Percentiles rank a stretch among this genome's conserved stretches.
Conservation (phyloP, 2,329 filamentous ascomycete genomes). For the Penicillium glabrum region DNA sequence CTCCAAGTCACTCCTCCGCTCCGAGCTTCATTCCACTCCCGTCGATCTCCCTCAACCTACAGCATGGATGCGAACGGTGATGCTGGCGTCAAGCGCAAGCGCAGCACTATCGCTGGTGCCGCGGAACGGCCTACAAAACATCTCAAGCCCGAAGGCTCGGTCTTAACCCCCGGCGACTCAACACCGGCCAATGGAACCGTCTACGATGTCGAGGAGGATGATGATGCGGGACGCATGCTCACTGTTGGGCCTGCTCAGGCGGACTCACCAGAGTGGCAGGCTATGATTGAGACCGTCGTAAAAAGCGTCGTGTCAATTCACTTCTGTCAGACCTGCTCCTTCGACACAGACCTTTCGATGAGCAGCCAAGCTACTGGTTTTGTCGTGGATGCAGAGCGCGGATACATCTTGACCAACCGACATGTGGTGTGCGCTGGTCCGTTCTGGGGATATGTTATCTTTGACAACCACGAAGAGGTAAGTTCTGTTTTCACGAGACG, state of each 20-base stretch:
- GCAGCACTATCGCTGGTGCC: constrained; percentile 50
- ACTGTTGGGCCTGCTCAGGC: constrained; percentile 50
- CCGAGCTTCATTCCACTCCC: constrained; percentile 8
- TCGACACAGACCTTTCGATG: constrained; percentile 93
- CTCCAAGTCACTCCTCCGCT: constrained; percentile 14
- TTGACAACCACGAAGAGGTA: constrained; percentile 92
- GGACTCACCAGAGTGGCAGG: constrained; percentile 88
- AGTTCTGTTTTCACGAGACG: constrained; percentile 13
- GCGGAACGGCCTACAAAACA: constrained; percentile 57
- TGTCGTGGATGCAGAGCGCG: constrained; percentile 90
- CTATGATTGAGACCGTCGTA: constrained; percentile 90
- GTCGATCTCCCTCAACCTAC: constrained; percentile 7
- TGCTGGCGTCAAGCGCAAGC: constrained; percentile 55
- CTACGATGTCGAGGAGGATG: constrained; percentile 46
- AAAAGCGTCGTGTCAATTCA: constrained; percentile 97
- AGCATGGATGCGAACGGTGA: constrained; percentile 53
- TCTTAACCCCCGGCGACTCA: constrained; percentile 41
- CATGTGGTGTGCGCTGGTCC: constrained; percentile 95
- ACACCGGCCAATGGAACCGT: constrained; percentile 46
- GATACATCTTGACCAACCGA: constrained; percentile 83
- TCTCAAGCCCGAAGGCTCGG: constrained; percentile 49
- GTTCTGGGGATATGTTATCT: constrained; percentile 97
- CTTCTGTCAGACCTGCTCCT: constrained; percentile 96
- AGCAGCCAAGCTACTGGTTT: constrained; percentile 97
- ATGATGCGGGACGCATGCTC: constrained; percentile 47